Conservation (phyloP, 257 asterid genomes). For the Capsicum pubescens region DNA sequence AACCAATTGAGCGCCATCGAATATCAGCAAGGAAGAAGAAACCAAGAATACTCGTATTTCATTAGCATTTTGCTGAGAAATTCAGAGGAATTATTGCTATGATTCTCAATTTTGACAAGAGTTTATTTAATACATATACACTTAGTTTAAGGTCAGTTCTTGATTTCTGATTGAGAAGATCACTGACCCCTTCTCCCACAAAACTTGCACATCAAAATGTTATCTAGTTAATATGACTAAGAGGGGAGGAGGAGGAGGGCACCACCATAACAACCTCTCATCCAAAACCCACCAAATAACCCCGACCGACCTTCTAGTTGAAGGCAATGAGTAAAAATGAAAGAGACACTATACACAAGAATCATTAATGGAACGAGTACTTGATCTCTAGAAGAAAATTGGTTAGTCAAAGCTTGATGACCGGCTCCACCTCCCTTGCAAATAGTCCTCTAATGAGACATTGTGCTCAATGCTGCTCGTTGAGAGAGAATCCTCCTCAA, state of each 20-base stretch:
- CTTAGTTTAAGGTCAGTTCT: constrained; percentile 29
- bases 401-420: constrained; percentile 88
- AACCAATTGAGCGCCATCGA: neutral
- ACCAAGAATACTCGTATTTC: neutral
- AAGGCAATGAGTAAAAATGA: neutral
- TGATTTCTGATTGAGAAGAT: constrained; percentile 32
- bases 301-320: constrained; percentile 17
- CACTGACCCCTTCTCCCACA: constrained; percentile 35
- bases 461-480: constrained; percentile 84
- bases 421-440: constrained; percentile 83
- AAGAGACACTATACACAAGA: constrained; percentile 30
- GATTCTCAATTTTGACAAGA: constrained; percentile 24
- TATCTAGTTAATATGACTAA: constrained; percentile 36
- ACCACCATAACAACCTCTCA: constrained; percentile 81
- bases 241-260: constrained; percentile 94
- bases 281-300: constrained; percentile 58
- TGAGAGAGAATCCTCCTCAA: constrained; percentile 73
- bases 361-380: constrained; percentile 31
- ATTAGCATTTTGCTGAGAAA: neutral
- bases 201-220: constrained; percentile 32
- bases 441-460: constrained; percentile 77
- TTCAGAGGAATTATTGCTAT: neutral
- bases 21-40: neutral
- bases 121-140: constrained; percentile 23
- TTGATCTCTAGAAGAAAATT: constrained; percentile 28